Evolutionary conservation across 2,329 filamentous ascomycete species (phyloP), one percentile per base, ranked within the genome.

Genomic region (Bertia moriformis): DNA sequence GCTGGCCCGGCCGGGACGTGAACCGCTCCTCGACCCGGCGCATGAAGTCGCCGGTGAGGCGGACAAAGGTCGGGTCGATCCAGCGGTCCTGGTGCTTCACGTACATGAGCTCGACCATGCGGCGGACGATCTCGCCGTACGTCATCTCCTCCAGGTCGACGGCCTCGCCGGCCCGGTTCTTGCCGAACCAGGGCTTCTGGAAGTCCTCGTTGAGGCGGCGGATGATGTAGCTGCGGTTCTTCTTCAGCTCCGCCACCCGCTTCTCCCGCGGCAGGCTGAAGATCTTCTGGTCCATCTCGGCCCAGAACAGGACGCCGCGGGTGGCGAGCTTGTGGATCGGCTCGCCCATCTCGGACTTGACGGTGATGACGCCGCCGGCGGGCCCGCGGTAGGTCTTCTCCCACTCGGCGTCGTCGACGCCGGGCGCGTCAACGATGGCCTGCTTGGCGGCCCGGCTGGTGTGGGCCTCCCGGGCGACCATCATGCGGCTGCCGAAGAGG

Each of bases 271-370:
- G 88, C 38, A 98, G 67, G 54, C 78, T 83, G 68, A 98, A 98
- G 52, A 98, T 96, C 64, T 93, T 95, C 60, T 93, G 76, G 54
- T 98, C 91, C 87, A 98, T 94, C 64, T 98, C 93, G 38, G 87
- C 81, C 91, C 91, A 98, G 69, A 98, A 94, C 40, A 76, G 69
- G 37, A 98, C 88, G 72, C 91, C 91, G 42, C 93, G 83, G 38
- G 91, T 98, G 14, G 91, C 93, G 43, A 98, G 75, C 67, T 98
- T 98, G 69, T 98, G 91, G 45, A 98, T 98, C 4, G 91, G 93
- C 68, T 98, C 91, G 36, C 91, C 93, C 93, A 98, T 98, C 63
- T 98, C 91, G 1, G 91, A 98, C 46, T 87, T 78, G 38, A 98
- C 91, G 19, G 91, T 98, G 51, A 98, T 89, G 45, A 98, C 78